phyloP scores from a whole-genome alignment of 345 rosid species.

The Eucalyptus tenuipes region DNA sequence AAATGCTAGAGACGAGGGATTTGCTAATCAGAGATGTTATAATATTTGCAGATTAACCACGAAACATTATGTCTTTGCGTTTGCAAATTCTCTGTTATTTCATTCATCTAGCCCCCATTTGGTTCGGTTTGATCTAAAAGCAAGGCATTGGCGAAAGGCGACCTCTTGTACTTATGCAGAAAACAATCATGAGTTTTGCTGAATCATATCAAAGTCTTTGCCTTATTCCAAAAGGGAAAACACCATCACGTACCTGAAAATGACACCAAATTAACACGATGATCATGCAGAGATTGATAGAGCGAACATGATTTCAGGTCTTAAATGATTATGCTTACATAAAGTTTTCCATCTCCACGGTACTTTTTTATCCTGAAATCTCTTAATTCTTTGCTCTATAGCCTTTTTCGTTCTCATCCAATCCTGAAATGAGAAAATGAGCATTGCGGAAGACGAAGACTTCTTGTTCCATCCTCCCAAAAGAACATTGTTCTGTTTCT shows the following conservation, averaged over 20 bases:
- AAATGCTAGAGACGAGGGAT: conserved; percentile 69
- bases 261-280: background rate
- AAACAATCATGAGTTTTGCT: background rate
- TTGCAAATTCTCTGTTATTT: background rate
- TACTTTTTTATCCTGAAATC: background rate
- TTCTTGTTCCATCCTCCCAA: background rate
- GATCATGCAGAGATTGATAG: background rate
- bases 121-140: conserved; percentile 9
- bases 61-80: background rate
- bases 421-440: background rate
- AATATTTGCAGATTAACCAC: background rate
- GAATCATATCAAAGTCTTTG: background rate
- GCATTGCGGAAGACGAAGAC: background rate
- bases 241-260: background rate
- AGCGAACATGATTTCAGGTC: background rate
- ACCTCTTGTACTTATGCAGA: background rate
- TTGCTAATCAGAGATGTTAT: conserved; percentile 17
- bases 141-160: background rate
- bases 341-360: background rate
- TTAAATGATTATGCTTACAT: background rate
- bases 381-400: background rate
- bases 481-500: background rate
- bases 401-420: background rate
- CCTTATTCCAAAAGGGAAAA: background rate
- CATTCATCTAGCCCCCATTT: background rate